Conservation (phyloP, 768 basidiomycete genomes). For the Rhizopogon sp. region DNA sequence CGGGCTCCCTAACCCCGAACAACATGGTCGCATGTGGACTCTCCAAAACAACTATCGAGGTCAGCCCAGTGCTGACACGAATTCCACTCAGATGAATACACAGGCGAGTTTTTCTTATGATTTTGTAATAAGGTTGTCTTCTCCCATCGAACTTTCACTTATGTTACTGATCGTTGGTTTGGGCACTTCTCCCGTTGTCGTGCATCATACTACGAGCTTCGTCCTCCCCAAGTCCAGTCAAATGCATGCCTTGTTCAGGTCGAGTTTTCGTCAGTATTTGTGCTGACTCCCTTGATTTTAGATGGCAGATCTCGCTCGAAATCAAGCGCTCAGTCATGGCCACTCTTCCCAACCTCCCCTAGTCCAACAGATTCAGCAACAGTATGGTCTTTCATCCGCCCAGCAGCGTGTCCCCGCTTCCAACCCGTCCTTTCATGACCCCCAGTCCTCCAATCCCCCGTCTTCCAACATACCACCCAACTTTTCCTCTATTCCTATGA, state of each 20-base stretch:
- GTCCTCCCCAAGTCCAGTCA: conserved; percentile 1
- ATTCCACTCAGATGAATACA: conserved; percentile 32
- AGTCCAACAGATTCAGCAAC: conserved; percentile 39
- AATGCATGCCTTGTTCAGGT: conserved; percentile 4
- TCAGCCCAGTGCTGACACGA: conserved; percentile 37
- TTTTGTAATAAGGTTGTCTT: background rate
- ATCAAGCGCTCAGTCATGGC: conserved; percentile 34
- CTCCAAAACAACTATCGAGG: conserved; percentile 38
- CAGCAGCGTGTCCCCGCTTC: conserved; percentile 32
- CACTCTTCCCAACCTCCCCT: conserved; percentile 30
- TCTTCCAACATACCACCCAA: conserved; percentile 30
- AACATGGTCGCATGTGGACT: conserved; percentile 53
- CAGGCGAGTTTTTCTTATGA: conserved; percentile 39
- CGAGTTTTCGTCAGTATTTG: conserved; percentile 11
- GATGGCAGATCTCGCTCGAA: conserved; percentile 43
- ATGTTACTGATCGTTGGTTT: conserved; percentile 3
- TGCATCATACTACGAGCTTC: conserved; percentile 7
- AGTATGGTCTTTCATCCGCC: conserved; percentile 26
- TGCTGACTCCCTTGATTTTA: conserved; percentile 24
- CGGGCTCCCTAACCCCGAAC: conserved; percentile 46
- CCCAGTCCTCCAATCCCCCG: conserved; percentile 19
- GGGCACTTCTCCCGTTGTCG: conserved; percentile 4
- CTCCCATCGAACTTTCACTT: conserved; percentile 15
- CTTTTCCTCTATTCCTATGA: conserved; percentile 35
- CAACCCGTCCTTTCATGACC: conserved; percentile 33